phyloP scores from a whole-genome alignment of 225 moss, liverwort and hornwort species.

The Sphagnum contortum region DNA sequence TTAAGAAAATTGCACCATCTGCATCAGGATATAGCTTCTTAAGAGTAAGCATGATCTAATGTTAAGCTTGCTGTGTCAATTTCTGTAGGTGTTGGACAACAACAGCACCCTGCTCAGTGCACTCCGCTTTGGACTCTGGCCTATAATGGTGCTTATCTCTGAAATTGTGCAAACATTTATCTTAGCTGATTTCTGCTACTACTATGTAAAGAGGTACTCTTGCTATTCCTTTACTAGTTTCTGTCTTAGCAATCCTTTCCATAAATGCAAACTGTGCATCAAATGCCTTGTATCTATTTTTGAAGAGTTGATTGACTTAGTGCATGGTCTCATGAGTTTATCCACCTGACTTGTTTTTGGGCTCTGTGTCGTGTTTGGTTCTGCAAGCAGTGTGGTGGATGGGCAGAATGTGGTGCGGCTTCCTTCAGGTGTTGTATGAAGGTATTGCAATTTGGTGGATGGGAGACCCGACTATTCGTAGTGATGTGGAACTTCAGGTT shows the following conservation, averaged over 20 bases:
- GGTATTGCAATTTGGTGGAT: too few species aligned
- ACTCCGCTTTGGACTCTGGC: conserved; percentile 72
- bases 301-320: not conserved
- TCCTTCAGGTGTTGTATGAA: conserved; percentile 11
- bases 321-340: too few species aligned
- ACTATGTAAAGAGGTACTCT: conserved; percentile 73
- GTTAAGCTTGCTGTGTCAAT: not conserved
- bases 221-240: not conserved
- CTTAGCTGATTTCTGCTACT: conserved; percentile 86
- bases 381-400: conserved; percentile 61
- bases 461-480: conserved; percentile 20
- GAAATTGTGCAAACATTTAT: conserved; percentile 80
- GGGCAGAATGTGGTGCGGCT: conserved; percentile 96
- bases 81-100: conserved; percentile 54
- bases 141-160: conserved; percentile 54
- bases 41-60: not conserved
- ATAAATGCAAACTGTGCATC: too few species aligned
- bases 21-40: too few species aligned
- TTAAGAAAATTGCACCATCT: too few species aligned
- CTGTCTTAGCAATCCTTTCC: too few species aligned
- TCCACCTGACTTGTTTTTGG: not conserved
- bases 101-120: conserved; percentile 50
- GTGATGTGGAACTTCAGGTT: conserved; percentile 44
- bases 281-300: too few species aligned
- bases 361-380: not conserved